These are phyloP conservation scores for Coemansia reversa DNA, from an alignment of 192 early-diverging fungal species.

Conservation along the genomic window DNA sequence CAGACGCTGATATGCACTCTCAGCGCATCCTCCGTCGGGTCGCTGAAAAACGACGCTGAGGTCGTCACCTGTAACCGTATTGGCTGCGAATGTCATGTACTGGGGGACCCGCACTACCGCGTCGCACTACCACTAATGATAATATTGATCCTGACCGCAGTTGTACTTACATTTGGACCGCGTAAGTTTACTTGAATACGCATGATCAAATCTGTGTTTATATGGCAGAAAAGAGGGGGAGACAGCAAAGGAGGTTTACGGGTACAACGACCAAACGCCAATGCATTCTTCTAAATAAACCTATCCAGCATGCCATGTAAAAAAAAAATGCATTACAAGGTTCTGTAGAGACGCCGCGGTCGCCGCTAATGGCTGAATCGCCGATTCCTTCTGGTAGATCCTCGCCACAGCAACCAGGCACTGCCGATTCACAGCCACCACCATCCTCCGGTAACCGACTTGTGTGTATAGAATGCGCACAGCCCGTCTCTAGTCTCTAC, in stretches of 20 bases:
- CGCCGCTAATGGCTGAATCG: constrained; percentile 45
- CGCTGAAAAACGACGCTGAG: constrained; percentile 15
- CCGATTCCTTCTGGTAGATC: constrained; percentile 16
- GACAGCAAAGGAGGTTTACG: not conserved
- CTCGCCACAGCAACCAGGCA: constrained; percentile 7
- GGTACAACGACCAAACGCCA: not conserved
- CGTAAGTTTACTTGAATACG: constrained; percentile 17
- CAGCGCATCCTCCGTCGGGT: constrained; percentile 40
- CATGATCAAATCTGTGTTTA: not conserved
- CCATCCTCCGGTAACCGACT: constrained; percentile 12
- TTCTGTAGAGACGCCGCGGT: constrained; percentile 37
- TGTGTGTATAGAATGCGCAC: constrained; percentile 77
- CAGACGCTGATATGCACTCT: constrained; percentile 55
- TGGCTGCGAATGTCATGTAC: constrained; percentile 54
- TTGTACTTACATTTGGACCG: constrained; percentile 43
- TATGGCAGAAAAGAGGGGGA: not conserved
- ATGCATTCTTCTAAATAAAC: not conserved
- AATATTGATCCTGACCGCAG: constrained; percentile 34
- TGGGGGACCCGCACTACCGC: constrained; percentile 39
- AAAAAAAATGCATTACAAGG: not conserved
- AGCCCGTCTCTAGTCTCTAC: constrained; percentile 65
- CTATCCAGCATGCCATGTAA: not conserved
- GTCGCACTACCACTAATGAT: constrained; percentile 35
- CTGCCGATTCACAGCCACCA: not conserved
- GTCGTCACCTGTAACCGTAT: constrained; percentile 51